Percentiles rank a stretch among this genome's conserved stretches.
These are phyloP conservation scores for Citrus sp. DNA, from an alignment of 345 rosid genomes.

Conservation along the genomic window DNA sequence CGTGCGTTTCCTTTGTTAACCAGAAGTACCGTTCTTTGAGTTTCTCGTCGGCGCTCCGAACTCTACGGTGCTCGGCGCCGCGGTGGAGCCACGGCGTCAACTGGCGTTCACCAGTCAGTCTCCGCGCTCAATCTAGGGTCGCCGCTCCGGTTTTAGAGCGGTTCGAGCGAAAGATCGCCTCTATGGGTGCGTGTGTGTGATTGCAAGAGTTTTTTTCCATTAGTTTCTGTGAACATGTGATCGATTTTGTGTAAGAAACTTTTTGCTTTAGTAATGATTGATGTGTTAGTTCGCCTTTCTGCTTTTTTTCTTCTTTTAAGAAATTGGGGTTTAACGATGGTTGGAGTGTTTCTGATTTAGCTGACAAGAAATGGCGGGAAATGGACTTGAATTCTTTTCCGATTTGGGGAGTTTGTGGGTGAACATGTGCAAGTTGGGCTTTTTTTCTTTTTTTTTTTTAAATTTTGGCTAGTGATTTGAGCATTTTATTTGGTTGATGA, in stretches of 20 bases:
- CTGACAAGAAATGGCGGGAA: neutral
- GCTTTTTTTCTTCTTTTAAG: neutral
- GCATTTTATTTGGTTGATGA: neutral
- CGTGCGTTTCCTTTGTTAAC: constrained; percentile 21
- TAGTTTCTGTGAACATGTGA: neutral
- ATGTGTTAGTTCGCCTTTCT: neutral
- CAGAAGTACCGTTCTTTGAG: constrained; percentile 32
- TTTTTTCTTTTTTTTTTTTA: too few relatives aligned
- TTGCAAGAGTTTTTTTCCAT: neutral
- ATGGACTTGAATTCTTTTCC: neutral
- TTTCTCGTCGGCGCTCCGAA: constrained; percentile 37
- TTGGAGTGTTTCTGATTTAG: neutral
- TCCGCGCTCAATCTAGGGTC: constrained; percentile 44
- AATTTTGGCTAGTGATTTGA: neutral
- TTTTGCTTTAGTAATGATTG: neutral
- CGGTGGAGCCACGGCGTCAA: constrained; percentile 39
- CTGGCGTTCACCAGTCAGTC: constrained; percentile 40
- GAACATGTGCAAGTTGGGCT: neutral
- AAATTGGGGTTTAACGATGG: neutral
- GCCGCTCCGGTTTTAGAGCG: constrained; percentile 37
- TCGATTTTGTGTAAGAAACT: neutral
- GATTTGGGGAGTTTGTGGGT: neutral
- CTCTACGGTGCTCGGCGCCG: constrained; percentile 30
- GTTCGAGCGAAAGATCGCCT: constrained; percentile 51
- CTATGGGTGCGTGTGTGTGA: constrained; percentile 30